Base-by-base conservation (phyloP, 2,329 filamentous ascomycete species). In the Penicillium sp. region DNA sequence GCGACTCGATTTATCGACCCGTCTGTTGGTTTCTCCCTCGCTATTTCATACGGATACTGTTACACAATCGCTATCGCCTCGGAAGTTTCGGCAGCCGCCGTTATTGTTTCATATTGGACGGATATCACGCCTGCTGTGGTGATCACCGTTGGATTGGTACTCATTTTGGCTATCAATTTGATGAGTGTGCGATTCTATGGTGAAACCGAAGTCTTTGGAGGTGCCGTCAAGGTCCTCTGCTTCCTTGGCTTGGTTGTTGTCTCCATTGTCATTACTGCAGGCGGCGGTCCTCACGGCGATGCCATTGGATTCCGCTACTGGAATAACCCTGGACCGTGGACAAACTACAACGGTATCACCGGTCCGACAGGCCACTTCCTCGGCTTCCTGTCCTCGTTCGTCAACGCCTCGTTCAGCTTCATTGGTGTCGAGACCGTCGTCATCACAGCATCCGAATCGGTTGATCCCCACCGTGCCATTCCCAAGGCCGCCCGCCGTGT, bases 1-100 rank as follows among this genome's bases (percentile, higher is more conserved):
- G 93, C 92, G 19, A 96, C 91, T 10, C 85, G 93, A 13, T 96
- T 97, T 69, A 77, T 97, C 33, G 91, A 96, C 70, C 93, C 92
- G 0, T 90, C 92, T 0, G 95, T 91, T 88, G 91, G 91, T 0
- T 95, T 95, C 71, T 90, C 91, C 40, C 93, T 96, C 88, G 91
- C 72, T 13, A 71, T 73, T 21, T 72, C 71, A 87, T 50, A 95
- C 89, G 91, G 94, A 91, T 74, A 94, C 93, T 75, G 90, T 87
- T 38, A 77, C 93, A 70, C 89, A 89, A 78, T 96, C 89, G 92
- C 82, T 90, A 37, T 84, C 88, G 54, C 86, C 89, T 8, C 77
- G 19, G 91, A 96, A 72, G 87, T 93, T 47, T 90, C 94, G 53
- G 90, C 91, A 1, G 91, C 91, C 2, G 89, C 90, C 3, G 84